A percentile compares a stretch with the other conserved stretches of the same genome.
These are phyloP conservation scores for Penicillium verhagenii DNA, from an alignment of 495 filamentous ascomycete genomes.

Conservation along the genomic window DNA sequence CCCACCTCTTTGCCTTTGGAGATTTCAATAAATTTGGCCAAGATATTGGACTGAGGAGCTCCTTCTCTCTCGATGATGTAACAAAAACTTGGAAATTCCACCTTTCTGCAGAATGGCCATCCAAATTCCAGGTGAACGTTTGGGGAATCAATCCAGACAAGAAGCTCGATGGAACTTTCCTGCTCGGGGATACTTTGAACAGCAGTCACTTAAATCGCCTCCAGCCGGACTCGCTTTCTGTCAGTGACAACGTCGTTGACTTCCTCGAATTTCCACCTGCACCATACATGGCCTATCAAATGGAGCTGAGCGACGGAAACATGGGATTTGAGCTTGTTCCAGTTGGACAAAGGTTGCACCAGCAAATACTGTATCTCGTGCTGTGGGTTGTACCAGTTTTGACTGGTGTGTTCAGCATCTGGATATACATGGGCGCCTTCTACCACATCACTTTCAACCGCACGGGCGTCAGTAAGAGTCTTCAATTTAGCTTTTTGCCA, in stretches of 20 bases:
- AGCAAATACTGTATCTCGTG: slow-evolving; percentile 57
- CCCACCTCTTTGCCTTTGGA: slow-evolving; percentile 63
- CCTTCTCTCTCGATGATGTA: slow-evolving; percentile 44
- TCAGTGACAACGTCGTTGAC: slow-evolving; percentile 49
- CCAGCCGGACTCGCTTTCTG: slow-evolving; percentile 55
- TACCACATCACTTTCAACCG: slow-evolving; percentile 74
- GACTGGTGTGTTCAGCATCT: slow-evolving; percentile 51
- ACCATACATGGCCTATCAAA: slow-evolving; percentile 54
- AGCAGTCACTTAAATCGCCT: slow-evolving; percentile 62
- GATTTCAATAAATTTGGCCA: slow-evolving; percentile 68
- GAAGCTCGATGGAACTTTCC: slow-evolving; percentile 55
- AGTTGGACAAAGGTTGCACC: slow-evolving; percentile 47
- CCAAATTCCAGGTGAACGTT: slow-evolving; percentile 60
- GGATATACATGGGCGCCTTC: slow-evolving; percentile 62
- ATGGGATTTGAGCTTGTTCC: slow-evolving; percentile 51
- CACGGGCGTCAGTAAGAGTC: slow-evolving; percentile 53
- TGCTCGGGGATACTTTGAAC: slow-evolving; percentile 59
- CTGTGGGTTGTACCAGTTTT: slow-evolving; percentile 54
- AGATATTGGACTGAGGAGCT: slow-evolving; percentile 58
- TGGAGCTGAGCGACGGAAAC: slow-evolving; percentile 55
- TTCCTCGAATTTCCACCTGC: slow-evolving; percentile 53
- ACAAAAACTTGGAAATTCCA: slow-evolving; percentile 58
- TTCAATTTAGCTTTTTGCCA: slow-evolving; percentile 34
- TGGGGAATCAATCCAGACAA: slow-evolving; percentile 70
- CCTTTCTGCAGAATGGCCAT: slow-evolving; percentile 64